These are phyloP conservation scores for Cochlearia excelsa DNA, from an alignment of 345 rosid species.

Conservation along the genomic window DNA sequence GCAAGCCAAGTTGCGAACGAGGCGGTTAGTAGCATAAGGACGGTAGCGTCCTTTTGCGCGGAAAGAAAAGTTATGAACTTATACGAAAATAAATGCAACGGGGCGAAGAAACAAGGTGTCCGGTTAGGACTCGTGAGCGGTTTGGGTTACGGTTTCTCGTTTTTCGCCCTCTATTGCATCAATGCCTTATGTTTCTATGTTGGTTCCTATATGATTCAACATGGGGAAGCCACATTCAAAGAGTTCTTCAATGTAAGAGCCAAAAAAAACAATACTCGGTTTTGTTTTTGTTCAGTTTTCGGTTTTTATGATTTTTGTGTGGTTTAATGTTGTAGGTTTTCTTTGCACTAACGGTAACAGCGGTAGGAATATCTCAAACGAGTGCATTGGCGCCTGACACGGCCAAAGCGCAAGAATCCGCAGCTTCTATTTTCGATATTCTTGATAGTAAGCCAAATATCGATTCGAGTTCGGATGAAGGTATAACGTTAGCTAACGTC, in stretches of 20 bases:
- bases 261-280: not conserved
- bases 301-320: not conserved
- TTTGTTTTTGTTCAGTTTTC: slow-evolving; percentile 12
- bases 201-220: slow-evolving; percentile 42
- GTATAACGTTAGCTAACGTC: slow-evolving; percentile 46
- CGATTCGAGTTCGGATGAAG: slow-evolving; percentile 65
- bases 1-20: slow-evolving; percentile 57
- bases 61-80: slow-evolving; percentile 50
- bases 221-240: slow-evolving; percentile 57
- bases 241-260: slow-evolving; percentile 67
- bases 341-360: slow-evolving; percentile 73
- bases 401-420: slow-evolving; percentile 69
- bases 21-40: slow-evolving; percentile 56
- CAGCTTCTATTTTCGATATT: slow-evolving; percentile 73
- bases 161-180: slow-evolving; percentile 35
- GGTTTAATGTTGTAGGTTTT: slow-evolving; percentile 41
- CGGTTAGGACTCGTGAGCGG: slow-evolving; percentile 44
- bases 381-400: slow-evolving; percentile 69
- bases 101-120: slow-evolving; percentile 40
- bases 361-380: slow-evolving; percentile 77
- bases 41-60: slow-evolving; percentile 53
- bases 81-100: slow-evolving; percentile 49
- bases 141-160: slow-evolving; percentile 41
- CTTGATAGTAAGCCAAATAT: slow-evolving; percentile 67
- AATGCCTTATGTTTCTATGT: slow-evolving; percentile 35